Evolutionary conservation across 1,284 basidiomycete genomes (phyloP).

Genomic region (Irpex lacteus): DNA sequence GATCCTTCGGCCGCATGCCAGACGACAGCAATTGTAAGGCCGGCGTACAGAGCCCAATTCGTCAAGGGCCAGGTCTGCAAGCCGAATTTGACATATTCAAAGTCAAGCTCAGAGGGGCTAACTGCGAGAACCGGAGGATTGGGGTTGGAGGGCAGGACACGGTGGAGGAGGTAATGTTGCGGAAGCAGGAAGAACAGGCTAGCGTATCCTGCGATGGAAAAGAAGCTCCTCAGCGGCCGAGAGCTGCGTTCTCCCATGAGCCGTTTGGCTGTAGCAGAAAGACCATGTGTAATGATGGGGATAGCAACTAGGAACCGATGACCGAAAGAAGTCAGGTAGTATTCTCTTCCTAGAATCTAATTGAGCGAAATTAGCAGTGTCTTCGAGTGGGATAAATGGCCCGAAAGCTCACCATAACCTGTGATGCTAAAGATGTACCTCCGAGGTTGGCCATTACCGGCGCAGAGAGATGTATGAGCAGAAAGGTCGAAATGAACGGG

Average conservation of each 20-base stretch:
- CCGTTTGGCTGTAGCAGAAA: constrained; percentile 55
- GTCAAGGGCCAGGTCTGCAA: constrained; percentile 57
- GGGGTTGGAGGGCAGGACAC: constrained; percentile 43
- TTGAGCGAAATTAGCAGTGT: background rate
- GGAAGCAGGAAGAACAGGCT: constrained; percentile 52
- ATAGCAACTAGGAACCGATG: constrained; percentile 62
- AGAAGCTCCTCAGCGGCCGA: constrained; percentile 41
- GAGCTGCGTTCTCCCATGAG: constrained; percentile 36
- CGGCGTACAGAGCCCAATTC: constrained; percentile 58
- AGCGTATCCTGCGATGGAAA: constrained; percentile 58
- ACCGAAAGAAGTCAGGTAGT: constrained; percentile 67
- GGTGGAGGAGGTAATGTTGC: constrained; percentile 62
- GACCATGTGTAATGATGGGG: constrained; percentile 57
- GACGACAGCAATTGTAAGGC: constrained; percentile 48
- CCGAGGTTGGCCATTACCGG: constrained; percentile 66
- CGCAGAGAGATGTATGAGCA: constrained; percentile 66
- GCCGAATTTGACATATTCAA: constrained; percentile 69
- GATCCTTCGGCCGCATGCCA: constrained; percentile 61
- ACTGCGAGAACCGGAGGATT: constrained; percentile 34
- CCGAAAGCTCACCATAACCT: constrained; percentile 56
- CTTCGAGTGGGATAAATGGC: background rate
- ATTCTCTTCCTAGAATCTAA: constrained; percentile 73
- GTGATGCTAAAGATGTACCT: constrained; percentile 61
- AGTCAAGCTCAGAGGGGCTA: constrained; percentile 72
- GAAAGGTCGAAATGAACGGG: constrained; percentile 62